Evolutionary conservation across 169 alveolate species (phyloP).

Genomic region (Theileria parva): DNA sequence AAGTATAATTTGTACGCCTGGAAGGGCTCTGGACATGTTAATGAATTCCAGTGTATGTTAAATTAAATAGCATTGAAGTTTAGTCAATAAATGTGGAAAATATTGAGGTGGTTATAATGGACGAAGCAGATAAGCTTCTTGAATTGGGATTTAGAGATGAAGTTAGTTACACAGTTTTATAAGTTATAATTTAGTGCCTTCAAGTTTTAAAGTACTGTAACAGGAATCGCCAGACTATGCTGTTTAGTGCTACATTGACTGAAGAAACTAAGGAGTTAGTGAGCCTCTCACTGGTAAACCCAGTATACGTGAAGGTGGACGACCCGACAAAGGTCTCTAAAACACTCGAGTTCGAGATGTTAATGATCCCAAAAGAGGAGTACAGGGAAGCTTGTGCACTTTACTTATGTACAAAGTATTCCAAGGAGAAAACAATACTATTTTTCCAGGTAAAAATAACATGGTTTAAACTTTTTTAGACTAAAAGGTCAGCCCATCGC

Average conservation of each 20-base stretch:
- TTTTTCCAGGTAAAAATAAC: constrained; percentile 81
- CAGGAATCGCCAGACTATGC: constrained; percentile 81
- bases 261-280: constrained; percentile 83
- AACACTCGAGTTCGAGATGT: constrained; percentile 86
- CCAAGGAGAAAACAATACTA: constrained; percentile 83
- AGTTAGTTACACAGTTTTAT: constrained; percentile 18
- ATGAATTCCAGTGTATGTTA: constrained; percentile 76
- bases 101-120: constrained; percentile 88
- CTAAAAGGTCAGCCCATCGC: constrained; percentile 89
- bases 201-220: constrained; percentile 73
- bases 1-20: constrained; percentile 96
- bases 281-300: constrained; percentile 77
- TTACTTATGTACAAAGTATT: constrained; percentile 89
- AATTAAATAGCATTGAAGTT: neutral
- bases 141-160: constrained; percentile 94
- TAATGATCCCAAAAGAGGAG: constrained; percentile 62
- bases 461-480: constrained; percentile 85
- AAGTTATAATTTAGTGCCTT: constrained; percentile 26
- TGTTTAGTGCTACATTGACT: constrained; percentile 88
- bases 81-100: constrained; percentile 72
- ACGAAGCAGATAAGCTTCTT: constrained; percentile 94
- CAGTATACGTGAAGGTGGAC: constrained; percentile 73
- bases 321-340: constrained; percentile 38
- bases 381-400: constrained; percentile 78
- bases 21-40: constrained; percentile 94